phyloP scores from a whole-genome alignment of 805 yeast genomes.

The Starmerella vitae region DNA sequence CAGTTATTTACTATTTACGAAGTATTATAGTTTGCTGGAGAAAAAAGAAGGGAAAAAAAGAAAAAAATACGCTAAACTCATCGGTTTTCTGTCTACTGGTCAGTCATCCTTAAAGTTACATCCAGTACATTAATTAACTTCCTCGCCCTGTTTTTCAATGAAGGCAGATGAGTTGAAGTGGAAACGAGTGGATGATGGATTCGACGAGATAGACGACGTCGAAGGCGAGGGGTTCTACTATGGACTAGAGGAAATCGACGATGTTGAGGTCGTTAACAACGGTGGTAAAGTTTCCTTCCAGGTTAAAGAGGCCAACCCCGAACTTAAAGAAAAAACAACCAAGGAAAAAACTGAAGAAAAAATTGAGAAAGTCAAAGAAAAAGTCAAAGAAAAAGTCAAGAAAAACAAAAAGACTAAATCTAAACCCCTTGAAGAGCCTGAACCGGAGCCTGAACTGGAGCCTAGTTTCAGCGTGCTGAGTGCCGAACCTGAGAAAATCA shows the following conservation, averaged over 20 bases:
- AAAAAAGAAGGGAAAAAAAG: no score
- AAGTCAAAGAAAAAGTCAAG: conserved; percentile 13
- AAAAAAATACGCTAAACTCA: no score
- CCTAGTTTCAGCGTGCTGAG: conserved; percentile 7
- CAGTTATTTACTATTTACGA: no score
- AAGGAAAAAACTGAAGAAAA: conserved; percentile 6
- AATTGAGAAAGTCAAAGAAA: conserved; percentile 1
- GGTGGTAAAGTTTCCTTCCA: conserved; percentile 48
- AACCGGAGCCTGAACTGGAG: conserved; percentile 2
- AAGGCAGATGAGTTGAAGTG: conserved; percentile 34
- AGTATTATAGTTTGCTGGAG: no score
- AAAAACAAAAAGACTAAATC: conserved; percentile 5
- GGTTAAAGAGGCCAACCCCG: conserved; percentile 32
- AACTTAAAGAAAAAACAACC: conserved; percentile 27
- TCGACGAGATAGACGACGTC: conserved; percentile 60
- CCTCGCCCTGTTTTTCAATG: neutral
- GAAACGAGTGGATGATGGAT: conserved; percentile 45
- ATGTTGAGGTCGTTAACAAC: conserved; percentile 67
- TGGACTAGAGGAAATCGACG: conserved; percentile 68
- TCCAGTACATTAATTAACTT: no score
- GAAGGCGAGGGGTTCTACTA: conserved; percentile 61
- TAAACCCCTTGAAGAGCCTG: conserved; percentile 1
- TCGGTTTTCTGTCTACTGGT: no score
- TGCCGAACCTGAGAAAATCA: conserved; percentile 17
- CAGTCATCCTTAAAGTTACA: no score